Conservation (phyloP, 306 rosid species). For the Lupinus albus region DNA sequence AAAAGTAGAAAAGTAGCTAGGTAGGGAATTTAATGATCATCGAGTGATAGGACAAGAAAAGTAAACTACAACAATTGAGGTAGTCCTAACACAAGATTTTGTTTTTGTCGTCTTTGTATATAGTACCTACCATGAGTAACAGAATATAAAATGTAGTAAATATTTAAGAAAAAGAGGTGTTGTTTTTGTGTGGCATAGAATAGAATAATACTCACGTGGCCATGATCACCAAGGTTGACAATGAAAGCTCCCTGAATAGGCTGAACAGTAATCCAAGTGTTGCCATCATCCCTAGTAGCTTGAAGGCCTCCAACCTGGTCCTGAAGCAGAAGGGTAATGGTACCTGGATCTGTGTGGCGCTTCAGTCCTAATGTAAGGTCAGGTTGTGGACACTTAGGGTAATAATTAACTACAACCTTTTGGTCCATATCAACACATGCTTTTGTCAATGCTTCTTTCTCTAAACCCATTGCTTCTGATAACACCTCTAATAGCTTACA, state of each 20-base stretch:
- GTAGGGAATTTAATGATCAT: no score
- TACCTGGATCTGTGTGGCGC: slow-evolving; percentile 85
- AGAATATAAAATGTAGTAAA: no score
- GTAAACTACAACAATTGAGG: no score
- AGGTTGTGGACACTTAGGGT: slow-evolving; percentile 87
- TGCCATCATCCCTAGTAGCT: slow-evolving; percentile 72
- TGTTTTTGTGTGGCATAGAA: no score
- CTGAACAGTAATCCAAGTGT: slow-evolving; percentile 75
- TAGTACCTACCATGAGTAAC: no score
- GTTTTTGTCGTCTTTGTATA: no score
- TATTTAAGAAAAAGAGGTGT: no score
- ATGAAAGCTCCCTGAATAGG: slow-evolving; percentile 77
- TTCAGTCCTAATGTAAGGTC: slow-evolving; percentile 78
- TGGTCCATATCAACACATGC: slow-evolving; percentile 89
- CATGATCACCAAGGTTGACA: slow-evolving; percentile 82
- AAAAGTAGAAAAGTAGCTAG: no score
- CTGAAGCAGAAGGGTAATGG: slow-evolving; percentile 71
- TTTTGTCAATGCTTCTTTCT: slow-evolving; percentile 64
- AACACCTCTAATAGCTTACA: slow-evolving; percentile 69
- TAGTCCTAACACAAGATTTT: no score
- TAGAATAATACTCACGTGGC: slow-evolving; percentile 56
- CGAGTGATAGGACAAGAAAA: no score
- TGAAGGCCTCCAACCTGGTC: slow-evolving; percentile 85
- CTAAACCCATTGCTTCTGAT: slow-evolving; percentile 81
- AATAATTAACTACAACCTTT: slow-evolving; percentile 72